These are phyloP conservation scores for Pythium apleroticum DNA, from an alignment of 352 stramenopile species.

Conservation along the genomic window DNA sequence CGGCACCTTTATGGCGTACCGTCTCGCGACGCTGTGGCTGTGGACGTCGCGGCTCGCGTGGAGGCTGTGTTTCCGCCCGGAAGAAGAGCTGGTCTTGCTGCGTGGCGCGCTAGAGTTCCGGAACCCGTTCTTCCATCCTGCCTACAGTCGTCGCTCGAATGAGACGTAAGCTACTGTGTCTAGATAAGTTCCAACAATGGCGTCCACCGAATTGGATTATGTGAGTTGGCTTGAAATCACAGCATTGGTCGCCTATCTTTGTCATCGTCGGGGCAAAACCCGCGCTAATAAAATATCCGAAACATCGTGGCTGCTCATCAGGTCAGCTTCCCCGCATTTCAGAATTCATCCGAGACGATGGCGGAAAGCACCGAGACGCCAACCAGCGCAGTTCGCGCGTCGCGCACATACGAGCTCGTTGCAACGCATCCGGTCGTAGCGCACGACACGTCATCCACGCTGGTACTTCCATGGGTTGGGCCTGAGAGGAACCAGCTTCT, in stretches of 20 bases:
- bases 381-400: not conserved
- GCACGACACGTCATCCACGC: conserved; percentile 9
- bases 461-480: conserved; percentile 7
- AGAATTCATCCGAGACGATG: too few relatives aligned
- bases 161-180: conserved; percentile 3
- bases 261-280: too few relatives aligned
- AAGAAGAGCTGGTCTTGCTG: conserved; percentile 21
- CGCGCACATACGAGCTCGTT: conserved; percentile 9
- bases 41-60: conserved; percentile 21
- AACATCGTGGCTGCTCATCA: too few relatives aligned
- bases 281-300: too few relatives aligned
- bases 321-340: too few relatives aligned
- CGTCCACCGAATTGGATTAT: too few relatives aligned
- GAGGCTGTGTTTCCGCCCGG: conserved; percentile 9
- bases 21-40: conserved; percentile 17
- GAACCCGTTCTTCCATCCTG: conserved; percentile 22
- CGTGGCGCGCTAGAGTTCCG: conserved; percentile 19
- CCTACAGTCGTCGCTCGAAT: conserved; percentile 2
- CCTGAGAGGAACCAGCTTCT: conserved; percentile 2
- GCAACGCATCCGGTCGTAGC: conserved; percentile 3
- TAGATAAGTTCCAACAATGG: too few relatives aligned
- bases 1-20: conserved; percentile 22
- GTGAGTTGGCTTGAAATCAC: too few relatives aligned
- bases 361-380: too few relatives aligned
- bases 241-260: too few relatives aligned